phyloP scores from a whole-genome alignment of 345 rosid species.

The Hibiscus tridactylites region DNA sequence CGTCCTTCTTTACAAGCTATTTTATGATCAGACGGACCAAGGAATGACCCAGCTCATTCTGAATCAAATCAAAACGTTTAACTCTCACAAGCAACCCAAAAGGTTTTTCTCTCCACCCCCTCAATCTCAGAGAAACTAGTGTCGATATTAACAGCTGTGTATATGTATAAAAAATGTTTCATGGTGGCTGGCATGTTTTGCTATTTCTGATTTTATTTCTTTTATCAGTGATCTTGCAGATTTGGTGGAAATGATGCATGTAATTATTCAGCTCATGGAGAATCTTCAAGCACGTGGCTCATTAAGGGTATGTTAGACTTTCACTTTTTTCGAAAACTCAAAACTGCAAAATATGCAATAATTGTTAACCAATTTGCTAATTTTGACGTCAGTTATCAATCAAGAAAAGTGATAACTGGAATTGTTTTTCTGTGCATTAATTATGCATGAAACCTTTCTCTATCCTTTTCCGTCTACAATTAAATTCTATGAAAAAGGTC shows the following conservation, averaged over 20 bases:
- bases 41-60: conserved; percentile 90
- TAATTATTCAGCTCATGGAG: conserved; percentile 67
- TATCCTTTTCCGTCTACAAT: background rate
- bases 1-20: conserved; percentile 84
- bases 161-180: background rate
- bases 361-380: background rate
- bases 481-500: background rate
- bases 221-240: conserved; percentile 85
- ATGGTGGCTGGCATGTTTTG: background rate
- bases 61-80: conserved; percentile 63
- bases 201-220: conserved; percentile 13
- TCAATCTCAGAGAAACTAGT: background rate
- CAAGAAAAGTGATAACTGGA: background rate
- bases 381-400: background rate
- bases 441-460: background rate
- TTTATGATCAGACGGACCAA: conserved; percentile 92
- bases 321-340: background rate
- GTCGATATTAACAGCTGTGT: background rate
- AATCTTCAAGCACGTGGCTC: conserved; percentile 87
- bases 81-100: conserved; percentile 75
- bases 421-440: background rate
- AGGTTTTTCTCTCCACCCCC: conserved; percentile 35
- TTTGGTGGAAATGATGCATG: conserved; percentile 70
- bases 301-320: conserved; percentile 58
- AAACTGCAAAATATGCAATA: background rate